Conservation (phyloP, 768 basidiomycete genomes). For the Boletus subcaerulescens region DNA sequence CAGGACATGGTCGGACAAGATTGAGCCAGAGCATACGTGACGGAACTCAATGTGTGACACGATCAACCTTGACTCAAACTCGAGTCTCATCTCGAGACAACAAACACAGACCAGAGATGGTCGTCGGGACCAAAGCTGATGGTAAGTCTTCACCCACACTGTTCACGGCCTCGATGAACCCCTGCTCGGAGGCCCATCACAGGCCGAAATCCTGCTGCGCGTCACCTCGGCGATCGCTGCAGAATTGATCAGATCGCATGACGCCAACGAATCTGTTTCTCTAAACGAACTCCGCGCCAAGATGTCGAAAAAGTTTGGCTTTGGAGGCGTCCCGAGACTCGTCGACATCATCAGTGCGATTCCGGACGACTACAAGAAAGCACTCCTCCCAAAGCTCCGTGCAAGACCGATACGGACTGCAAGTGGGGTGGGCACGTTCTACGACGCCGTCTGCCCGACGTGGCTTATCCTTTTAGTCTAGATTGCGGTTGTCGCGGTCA, state of each 20-base stretch:
- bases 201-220: slow-evolving; percentile 86
- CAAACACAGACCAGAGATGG: slow-evolving; percentile 24
- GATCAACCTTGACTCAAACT: not conserved
- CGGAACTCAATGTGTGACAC: slow-evolving; percentile 4
- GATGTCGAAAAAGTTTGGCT: slow-evolving; percentile 87
- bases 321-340: slow-evolving; percentile 83
- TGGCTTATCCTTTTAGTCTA: slow-evolving; percentile 28
- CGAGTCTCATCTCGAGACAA: not conserved
- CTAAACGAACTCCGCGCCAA: slow-evolving; percentile 85
- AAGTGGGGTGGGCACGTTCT: slow-evolving; percentile 67
- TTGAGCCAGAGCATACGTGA: slow-evolving; percentile 5
- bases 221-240: slow-evolving; percentile 94
- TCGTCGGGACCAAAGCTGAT: slow-evolving; percentile 40
- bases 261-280: slow-evolving; percentile 72
- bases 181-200: slow-evolving; percentile 59
- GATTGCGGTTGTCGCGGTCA: slow-evolving; percentile 99
- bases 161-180: not conserved
- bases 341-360: slow-evolving; percentile 99
- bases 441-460: not conserved
- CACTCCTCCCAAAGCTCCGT: slow-evolving; percentile 81
- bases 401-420: slow-evolving; percentile 96
- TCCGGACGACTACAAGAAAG: slow-evolving; percentile 95
- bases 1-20: slow-evolving; percentile 13
- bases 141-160: slow-evolving; percentile 19
- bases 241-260: slow-evolving; percentile 87